Evolutionary conservation across 495 filamentous ascomycete species (phyloP), one percentile per base, ranked within the genome.

Genomic region (Haplographium delicatum): DNA sequence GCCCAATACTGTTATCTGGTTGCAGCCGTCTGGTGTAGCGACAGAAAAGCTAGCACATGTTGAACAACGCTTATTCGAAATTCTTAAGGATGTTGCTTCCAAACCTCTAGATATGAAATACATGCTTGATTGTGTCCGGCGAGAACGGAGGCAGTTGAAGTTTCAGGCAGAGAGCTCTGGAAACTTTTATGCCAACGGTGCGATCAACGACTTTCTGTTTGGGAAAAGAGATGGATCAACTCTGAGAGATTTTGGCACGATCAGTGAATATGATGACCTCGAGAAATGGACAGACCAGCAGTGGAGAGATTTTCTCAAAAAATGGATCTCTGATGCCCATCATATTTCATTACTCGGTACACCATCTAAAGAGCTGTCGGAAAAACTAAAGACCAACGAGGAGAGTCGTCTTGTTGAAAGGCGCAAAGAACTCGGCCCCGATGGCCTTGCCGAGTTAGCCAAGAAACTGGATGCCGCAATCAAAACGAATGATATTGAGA

Each of bases 161-260:
- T 89, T 85, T 51, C 76, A 83, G 3, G 82, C 84, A 4, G 93
- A 99, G 64, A 79, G 72, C 34, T 85, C 83, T 13, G 82, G 82
- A 27, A 72, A 80, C 10, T 86, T 85, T 26, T 93, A 89, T 62
- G 81, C 87, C 1, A 84, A 77, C 48, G 82, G 85, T 31, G 80
- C 96, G 34, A 93, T 97, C 57, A 84, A 81, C 11, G 91, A 97
- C 58, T 93, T 94, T 66, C 73, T 97, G 23, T 99, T 89, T 54
- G 94, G 91, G 25, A 83, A 83, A 47, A 77, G 88, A 35, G 85
- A 93, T 61, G 93, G 93, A 0, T 85, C 85, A 6, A 89, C 85
- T 18, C 69, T 97, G 58, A 73, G 76, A 35, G 75, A 86, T 37
- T 66, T 95, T 10, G 76, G 78, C 35, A 79, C 68, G 18, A 61